Evolutionary conservation across 768 basidiomycete genomes (phyloP).

Genomic region (Hortiboletus campestris): DNA sequence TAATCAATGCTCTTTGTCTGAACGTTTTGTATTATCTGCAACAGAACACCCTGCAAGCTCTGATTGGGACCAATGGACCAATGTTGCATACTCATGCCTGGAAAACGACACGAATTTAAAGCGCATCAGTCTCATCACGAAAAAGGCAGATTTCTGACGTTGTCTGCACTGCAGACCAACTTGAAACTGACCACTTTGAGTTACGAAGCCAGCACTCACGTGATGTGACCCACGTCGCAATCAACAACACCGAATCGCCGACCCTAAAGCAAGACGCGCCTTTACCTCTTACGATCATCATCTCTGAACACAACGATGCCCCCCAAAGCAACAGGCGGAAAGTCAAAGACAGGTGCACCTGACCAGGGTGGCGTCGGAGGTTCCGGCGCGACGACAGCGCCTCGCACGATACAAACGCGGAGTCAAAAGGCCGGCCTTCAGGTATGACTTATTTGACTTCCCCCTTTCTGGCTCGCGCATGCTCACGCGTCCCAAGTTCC

Average conservation of each 20-base stretch:
- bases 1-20: too few relatives aligned
- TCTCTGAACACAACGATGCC: slow-evolving; percentile 39
- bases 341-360: slow-evolving; percentile 50
- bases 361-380: slow-evolving; percentile 19
- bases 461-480: background rate
- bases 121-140: too few relatives aligned
- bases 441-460: slow-evolving; percentile 40
- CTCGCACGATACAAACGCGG: slow-evolving; percentile 55
- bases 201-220: slow-evolving; percentile 14
- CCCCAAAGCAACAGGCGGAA: slow-evolving; percentile 58
- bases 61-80: too few relatives aligned
- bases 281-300: slow-evolving; percentile 31
- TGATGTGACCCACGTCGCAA: slow-evolving; percentile 29
- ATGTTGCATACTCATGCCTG: too few relatives aligned
- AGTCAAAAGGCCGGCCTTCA: slow-evolving; percentile 88
- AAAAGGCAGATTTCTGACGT: too few relatives aligned
- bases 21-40: too few relatives aligned
- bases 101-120: too few relatives aligned
- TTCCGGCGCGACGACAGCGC: slow-evolving; percentile 33
- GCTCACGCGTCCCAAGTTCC: slow-evolving; percentile 56
- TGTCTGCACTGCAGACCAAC: too few relatives aligned
- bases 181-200: too few relatives aligned
- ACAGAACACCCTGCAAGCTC: too few relatives aligned
- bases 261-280: slow-evolving; percentile 36
- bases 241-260: slow-evolving; percentile 32